These are phyloP conservation scores for Pyronema domesticum DNA, from an alignment of 495 filamentous ascomycete genomes.

Conservation along the genomic window DNA sequence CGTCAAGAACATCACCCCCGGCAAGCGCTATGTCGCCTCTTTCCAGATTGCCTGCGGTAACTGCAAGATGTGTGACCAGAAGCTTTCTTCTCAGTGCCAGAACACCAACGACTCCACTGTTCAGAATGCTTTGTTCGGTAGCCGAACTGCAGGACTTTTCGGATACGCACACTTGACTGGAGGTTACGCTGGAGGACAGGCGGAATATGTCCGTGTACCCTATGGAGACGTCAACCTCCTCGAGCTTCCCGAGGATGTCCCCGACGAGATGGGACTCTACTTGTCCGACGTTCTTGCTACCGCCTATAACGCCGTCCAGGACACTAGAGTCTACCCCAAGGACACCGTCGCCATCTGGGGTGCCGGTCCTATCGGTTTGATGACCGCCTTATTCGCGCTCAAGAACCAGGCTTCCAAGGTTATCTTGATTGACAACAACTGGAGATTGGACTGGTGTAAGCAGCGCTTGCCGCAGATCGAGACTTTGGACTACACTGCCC, in stretches of 20 bases:
- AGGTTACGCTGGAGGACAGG: conserved; percentile 53
- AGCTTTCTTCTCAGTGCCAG: conserved; percentile 42
- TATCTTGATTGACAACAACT: conserved; percentile 56
- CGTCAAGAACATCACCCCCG: conserved; percentile 22
- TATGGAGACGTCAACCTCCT: conserved; percentile 49
- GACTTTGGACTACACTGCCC: conserved; percentile 37
- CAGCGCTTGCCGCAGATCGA: conserved; percentile 43
- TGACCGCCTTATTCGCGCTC: conserved; percentile 58
- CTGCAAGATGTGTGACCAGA: conserved; percentile 43
- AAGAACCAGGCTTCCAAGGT: conserved; percentile 55
- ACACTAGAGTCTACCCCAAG: conserved; percentile 61
- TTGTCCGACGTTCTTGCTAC: conserved; percentile 47
- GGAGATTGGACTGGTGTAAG: conserved; percentile 56
- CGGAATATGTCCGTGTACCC: conserved; percentile 50
- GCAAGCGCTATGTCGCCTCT: conserved; percentile 24
- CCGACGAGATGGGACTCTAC: conserved; percentile 48
- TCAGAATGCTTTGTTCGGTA: conserved; percentile 40
- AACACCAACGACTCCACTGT: conserved; percentile 40
- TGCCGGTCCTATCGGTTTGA: conserved; percentile 50
- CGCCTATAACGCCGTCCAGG: conserved; percentile 53
- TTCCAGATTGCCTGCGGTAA: conserved; percentile 29
- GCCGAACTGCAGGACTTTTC: conserved; percentile 43
- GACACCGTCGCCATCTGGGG: conserved; percentile 67
- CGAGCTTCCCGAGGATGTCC: conserved; percentile 43
- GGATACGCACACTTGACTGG: conserved; percentile 54